Percentiles rank a stretch among this genome's conserved stretches.
These are phyloP conservation scores for Chaetomiaceae sp. DNA, from an alignment of 2,329 filamentous ascomycete species.

Conservation along the genomic window DNA sequence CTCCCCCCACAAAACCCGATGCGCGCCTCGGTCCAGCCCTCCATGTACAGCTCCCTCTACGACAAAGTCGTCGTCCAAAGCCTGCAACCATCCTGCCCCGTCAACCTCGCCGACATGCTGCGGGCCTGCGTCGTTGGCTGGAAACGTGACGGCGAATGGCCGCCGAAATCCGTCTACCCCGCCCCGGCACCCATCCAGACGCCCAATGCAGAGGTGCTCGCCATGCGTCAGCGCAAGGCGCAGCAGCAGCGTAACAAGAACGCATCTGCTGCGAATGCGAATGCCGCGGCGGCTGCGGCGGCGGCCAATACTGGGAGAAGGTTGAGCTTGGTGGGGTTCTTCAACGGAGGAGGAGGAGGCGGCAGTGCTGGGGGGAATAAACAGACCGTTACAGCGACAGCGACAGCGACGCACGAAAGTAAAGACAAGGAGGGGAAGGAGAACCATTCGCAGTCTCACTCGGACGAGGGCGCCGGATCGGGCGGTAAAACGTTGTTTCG, in stretches of 20 bases:
- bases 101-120: constrained; percentile 80
- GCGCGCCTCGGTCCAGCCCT: constrained; percentile 68
- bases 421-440: constrained; percentile 6
- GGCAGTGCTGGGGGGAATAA: background rate
- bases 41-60: constrained; percentile 77
- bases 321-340: constrained; percentile 27
- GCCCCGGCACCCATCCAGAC: constrained; percentile 25
- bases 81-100: constrained; percentile 78
- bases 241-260: constrained; percentile 28
- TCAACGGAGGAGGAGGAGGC: constrained; percentile 2
- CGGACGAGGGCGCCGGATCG: constrained; percentile 11
- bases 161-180: constrained; percentile 49
- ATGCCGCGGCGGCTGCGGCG: too few species aligned
- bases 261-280: constrained; percentile 14
- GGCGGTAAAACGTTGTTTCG: constrained; percentile 31
- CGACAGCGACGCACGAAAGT: background rate
- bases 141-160: constrained; percentile 93
- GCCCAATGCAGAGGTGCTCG: constrained; percentile 42
- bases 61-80: constrained; percentile 79
- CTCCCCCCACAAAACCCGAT: constrained; percentile 71
- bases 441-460: constrained; percentile 12
- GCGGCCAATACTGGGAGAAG: constrained; percentile 9
- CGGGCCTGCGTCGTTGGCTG: constrained; percentile 80
- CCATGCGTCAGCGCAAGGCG: constrained; percentile 24
- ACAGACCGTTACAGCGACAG: background rate